Evolutionary conservation across 2,329 filamentous ascomycete genomes (phyloP), one percentile per base, ranked within the genome.

Genomic region (Incumbomyces lentus): DNA sequence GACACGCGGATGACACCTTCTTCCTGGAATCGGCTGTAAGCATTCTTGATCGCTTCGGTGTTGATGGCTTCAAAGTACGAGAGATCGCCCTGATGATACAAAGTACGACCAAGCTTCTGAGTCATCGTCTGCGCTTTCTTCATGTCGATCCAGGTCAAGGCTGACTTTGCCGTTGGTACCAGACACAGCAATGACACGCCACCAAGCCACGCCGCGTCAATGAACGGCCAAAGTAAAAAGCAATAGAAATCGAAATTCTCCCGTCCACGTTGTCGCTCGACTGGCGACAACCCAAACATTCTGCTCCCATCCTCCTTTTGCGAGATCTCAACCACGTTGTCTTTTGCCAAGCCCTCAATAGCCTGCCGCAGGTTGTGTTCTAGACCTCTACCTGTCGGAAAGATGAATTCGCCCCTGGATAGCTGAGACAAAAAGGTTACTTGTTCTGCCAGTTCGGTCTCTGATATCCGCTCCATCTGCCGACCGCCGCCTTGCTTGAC

Each of bases 171-270:
- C 2, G 86, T 87, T 1, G 89, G 88, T 0, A 86, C 83, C 12
- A 96, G 73, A 37, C 90, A 89, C 70, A 95, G 82, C 0, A 96
- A 71, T 0, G 85, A 87, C 0, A 96, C 83, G 0, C 88, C 84
- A 10, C 87, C 89, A 1, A 98, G 75, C 92, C 92, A 98, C 44
- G 78, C 83, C 0, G 89, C 84, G 65, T 98, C 92, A 55, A 96
- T 89, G 57, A 98, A 98, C 0, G 92, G 92, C 92, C 92, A 98
- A 52, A 98, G 87, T 16, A 98, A 69, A 72, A 96, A 98, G 68
- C 90, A 96, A 68, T 96, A 96, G 65, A 98, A 98, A 61, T 98
- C 92, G 59, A 85, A 98, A 59, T 95, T 96, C 64, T 98, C 92
- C 32, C 90, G 74, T 1, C 92, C 92, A 6, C 76, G 80, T 26